Evolutionary conservation across 495 filamentous ascomycete genomes (phyloP), one percentile per base, ranked within the genome.

Genomic region (Penicillium ucsense): DNA sequence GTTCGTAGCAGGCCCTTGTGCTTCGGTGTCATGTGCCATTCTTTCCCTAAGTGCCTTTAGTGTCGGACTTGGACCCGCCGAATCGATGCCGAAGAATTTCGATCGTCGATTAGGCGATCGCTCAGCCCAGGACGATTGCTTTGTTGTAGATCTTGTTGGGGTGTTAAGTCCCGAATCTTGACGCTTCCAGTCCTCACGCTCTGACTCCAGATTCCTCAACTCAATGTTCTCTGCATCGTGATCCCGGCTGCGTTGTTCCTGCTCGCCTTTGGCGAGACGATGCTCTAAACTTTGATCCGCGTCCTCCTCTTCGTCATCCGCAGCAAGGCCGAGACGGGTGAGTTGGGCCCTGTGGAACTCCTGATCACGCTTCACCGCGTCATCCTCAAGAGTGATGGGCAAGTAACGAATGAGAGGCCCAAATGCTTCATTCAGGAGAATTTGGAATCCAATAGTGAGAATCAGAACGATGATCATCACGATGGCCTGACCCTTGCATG

Each of bases 361-460:
- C 55, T 92, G 81, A 56, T 97, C 94, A 4, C 89, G 82, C 37
- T 83, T 72, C 8, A 92, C 87, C 4, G 92, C 92, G 48, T 94
- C 88, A 55, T 98, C 94, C 62, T 98, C 92, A 38, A 97, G 75
- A 0, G 92, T 97, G 55, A 98, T 94, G 1, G 92, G 92, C 36
- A 98, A 70, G 60, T 95, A 95, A 33, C 82, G 79, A 57, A 94
- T 82, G 39, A 98, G 74, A 27, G 92, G 90, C 2, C 80, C 79
- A 52, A 98, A 96, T 6, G 88, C 83, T n/a, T 74, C 64, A 59
- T 94, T 95, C 28, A 98, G 73, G 3, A 90, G 74, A 49, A 79
- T 68, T 65, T 98, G 92, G 56, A 82, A 98, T 10, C 89, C 60
- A n/a, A 77, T 60, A 0, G 92, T 98, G 35, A 87, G 69, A 47